These are phyloP conservation scores for Chrysanthemum seticuspe DNA, from an alignment of 129 eudicot genomes.

Conservation along the genomic window DNA sequence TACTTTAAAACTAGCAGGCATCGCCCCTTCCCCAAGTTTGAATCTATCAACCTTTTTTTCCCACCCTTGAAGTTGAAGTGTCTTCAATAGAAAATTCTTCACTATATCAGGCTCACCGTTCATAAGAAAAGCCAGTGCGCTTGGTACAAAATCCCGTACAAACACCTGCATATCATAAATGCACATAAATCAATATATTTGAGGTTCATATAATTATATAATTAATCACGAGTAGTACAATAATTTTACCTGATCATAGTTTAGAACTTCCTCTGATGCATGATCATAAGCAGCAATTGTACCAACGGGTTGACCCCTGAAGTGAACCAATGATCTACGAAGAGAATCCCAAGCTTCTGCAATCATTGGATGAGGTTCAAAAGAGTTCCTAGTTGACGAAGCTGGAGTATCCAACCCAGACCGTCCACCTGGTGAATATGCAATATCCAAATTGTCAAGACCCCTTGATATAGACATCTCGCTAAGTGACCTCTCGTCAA, in stretches of 20 bases:
- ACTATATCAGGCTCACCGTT: constrained; percentile 98
- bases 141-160: constrained; percentile 96
- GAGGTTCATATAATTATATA: neutral
- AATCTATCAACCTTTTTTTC: constrained; percentile 90
- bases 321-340: constrained; percentile 79
- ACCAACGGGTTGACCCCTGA: constrained; percentile 95
- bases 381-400: constrained; percentile 82
- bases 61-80: constrained; percentile 96
- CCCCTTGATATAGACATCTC: constrained; percentile 83
- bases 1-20: constrained; percentile 99
- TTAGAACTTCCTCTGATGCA: constrained; percentile 93
- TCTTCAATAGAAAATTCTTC: constrained; percentile 77
- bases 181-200: neutral
- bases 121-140: constrained; percentile 95
- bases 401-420: constrained; percentile 83
- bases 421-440: constrained; percentile 89
- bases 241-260: constrained; percentile 86
- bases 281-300: constrained; percentile 97
- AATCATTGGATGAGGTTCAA: constrained; percentile 96
- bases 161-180: constrained; percentile 57
- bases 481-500: constrained; percentile 94
- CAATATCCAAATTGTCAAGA: constrained; percentile 63
- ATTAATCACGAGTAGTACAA: neutral
- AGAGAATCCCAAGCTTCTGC: constrained; percentile 99
- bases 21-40: constrained; percentile 95